These are phyloP conservation scores for Euphorbia schlechtendalii DNA, from an alignment of 441 rosid species.

Conservation along the genomic window DNA sequence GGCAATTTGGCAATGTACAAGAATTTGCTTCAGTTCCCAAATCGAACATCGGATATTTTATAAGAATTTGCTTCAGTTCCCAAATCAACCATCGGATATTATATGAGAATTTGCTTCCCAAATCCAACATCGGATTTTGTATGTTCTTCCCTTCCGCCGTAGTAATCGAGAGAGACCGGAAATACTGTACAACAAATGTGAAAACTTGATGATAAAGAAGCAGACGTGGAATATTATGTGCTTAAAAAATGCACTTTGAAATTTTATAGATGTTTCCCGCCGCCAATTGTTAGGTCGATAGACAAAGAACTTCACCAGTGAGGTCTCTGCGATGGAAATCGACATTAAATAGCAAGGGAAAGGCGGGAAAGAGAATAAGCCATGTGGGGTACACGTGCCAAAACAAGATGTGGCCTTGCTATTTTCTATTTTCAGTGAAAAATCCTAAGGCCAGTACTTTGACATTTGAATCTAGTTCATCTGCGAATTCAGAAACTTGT, in stretches of 20 bases:
- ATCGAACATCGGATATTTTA: slow-evolving; percentile 14
- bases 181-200: slow-evolving; percentile 13
- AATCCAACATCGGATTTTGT: slow-evolving; percentile 15
- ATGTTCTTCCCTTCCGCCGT: slow-evolving; percentile 16
- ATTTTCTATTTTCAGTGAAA: not conserved
- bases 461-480: too few species aligned
- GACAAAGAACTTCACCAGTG: slow-evolving; percentile 21
- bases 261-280: slow-evolving; percentile 15
- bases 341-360: slow-evolving; percentile 3
- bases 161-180: slow-evolving; percentile 11
- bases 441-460: not conserved
- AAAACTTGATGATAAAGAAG: slow-evolving; percentile 15
- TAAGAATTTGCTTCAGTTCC: too few species aligned
- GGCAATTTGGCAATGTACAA: slow-evolving; percentile 42
- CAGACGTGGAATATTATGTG: slow-evolving; percentile 25
- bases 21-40: slow-evolving; percentile 38
- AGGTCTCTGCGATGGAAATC: slow-evolving; percentile 32
- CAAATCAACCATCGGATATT: slow-evolving; percentile 11
- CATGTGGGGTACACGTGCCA: too few species aligned
- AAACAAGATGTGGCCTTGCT: slow-evolving; percentile 18
- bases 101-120: slow-evolving; percentile 31
- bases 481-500: too few species aligned
- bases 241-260: slow-evolving; percentile 18
- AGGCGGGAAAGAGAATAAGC: slow-evolving; percentile 9
- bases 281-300: slow-evolving; percentile 14